Evolutionary conservation across 768 basidiomycete genomes (phyloP), one percentile per base, ranked within the genome.

Genomic region (Steccherinum ochraceum): DNA sequence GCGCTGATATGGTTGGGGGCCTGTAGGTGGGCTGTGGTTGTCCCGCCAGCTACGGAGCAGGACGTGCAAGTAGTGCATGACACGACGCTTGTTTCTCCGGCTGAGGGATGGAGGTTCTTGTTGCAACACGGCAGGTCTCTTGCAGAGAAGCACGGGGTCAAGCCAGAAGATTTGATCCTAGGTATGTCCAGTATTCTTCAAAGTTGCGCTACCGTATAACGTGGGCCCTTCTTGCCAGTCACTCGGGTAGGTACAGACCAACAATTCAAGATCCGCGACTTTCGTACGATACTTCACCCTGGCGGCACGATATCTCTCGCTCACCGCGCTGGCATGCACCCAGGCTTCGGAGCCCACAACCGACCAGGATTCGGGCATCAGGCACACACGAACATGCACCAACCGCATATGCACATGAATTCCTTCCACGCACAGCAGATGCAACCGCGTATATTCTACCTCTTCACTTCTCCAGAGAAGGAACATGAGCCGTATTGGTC

Each of bases 21-120:
- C n/a, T 45, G 1, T 23, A 78, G 77, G 27, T 78, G 76, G 77
- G 64, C 74, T 2, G 64, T 78, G 20, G 65, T 68, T 1, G 68
- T 76, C 2, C 66, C 69, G 12, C 63, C 70, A 2, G 61, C 66
- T 16, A 57, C 61, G 27, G 65, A 75, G 45, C 63, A 69, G 0
- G 68, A 72, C 25, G 67, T 75, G n/a, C 65, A 64, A 16, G 59
- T 76, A 19, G 49, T 67, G 4, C 72, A 77, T 45, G 65, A 67
- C 41, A 53, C 49, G 3, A 54, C 45, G n/a, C 30, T 69, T 21
- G 23, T 55, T 5, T 56, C 57, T 16, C 58, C 69, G 12, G 63
- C 62, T 18, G 63, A 68, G 4, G 74, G 72, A 3, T 76, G 75
- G 75, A 52, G 58, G 18, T 69, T 66, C 45, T 56, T 75, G 0